These are phyloP conservation scores for Globisporangium cederbergense DNA, from an alignment of 352 stramenopile genomes.

Conservation along the genomic window DNA sequence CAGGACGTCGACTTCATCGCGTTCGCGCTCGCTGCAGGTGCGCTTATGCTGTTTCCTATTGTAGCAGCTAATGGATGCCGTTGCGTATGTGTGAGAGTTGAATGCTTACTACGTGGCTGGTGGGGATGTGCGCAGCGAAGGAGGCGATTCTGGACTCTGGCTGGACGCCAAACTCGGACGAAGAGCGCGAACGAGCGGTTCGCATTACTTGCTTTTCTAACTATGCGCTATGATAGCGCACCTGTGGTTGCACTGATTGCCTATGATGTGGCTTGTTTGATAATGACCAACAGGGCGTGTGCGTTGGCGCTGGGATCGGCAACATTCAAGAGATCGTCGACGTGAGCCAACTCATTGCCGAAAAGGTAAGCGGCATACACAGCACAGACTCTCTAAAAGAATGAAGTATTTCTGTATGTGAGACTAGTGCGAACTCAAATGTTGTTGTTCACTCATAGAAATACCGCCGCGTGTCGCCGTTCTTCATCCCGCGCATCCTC, in stretches of 20 bases:
- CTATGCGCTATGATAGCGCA: too few relatives aligned
- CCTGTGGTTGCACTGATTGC: neutral
- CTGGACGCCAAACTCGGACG: conserved; percentile 57
- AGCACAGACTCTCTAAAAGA: neutral
- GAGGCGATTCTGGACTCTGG: conserved; percentile 80
- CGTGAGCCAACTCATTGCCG: conserved; percentile 52
- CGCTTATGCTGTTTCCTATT: neutral
- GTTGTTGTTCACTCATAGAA: conserved; percentile 35
- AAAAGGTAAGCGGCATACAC: conserved; percentile 40
- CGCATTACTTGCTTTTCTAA: conserved; percentile 1
- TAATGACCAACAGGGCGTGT: conserved; percentile 54
- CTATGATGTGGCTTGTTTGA: neutral
- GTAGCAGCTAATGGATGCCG: too few relatives aligned
- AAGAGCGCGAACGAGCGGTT: conserved; percentile 66
- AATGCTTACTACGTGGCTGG: neutral
- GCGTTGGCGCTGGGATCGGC: conserved; percentile 80
- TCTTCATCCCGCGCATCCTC: conserved; percentile 93
- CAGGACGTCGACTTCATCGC: conserved; percentile 86
- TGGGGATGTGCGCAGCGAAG: conserved; percentile 33
- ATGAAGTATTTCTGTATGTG: neutral
- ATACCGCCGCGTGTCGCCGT: conserved; percentile 89
- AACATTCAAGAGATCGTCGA: conserved; percentile 87
- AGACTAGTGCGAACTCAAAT: neutral
- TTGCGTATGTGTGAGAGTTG: neutral
- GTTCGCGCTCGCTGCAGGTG: conserved; percentile 79